phyloP scores from a whole-genome alignment of 2,329 filamentous ascomycete genomes.

The Talaromyces albobiverticillius region DNA sequence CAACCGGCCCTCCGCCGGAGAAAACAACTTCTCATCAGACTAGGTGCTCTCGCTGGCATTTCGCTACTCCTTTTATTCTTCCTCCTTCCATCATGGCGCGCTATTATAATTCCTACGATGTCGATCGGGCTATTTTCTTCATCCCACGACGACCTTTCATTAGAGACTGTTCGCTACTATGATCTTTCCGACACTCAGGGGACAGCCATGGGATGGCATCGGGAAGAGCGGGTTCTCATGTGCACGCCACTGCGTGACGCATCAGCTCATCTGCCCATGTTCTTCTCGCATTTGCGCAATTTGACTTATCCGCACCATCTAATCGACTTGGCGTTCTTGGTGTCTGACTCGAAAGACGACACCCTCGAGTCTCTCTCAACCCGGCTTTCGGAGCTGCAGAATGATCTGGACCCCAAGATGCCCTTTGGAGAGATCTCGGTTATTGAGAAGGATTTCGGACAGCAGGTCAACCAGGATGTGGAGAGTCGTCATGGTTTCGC shows the following conservation, averaged over 20 bases:
- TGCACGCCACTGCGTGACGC: constrained; percentile 94
- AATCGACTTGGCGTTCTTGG: constrained; percentile 93
- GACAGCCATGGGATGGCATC: constrained; percentile 89
- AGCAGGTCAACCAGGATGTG: constrained; percentile 95
- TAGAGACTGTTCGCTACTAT: constrained; percentile 96
- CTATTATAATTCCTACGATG: constrained; percentile 58
- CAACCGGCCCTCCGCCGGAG: constrained; percentile 71
- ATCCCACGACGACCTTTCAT: constrained; percentile 64
- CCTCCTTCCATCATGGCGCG: constrained; percentile 71
- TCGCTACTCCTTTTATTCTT: constrained; percentile 64
- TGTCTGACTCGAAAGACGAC: constrained; percentile 94
- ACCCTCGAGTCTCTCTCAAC: constrained; percentile 74
- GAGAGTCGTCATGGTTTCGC: constrained; percentile 97
- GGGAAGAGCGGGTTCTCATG: constrained; percentile 89
- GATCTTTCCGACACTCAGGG: constrained; percentile 90
- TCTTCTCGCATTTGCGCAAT: constrained; percentile 95
- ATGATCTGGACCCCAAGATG: constrained; percentile 72
- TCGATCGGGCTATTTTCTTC: constrained; percentile 69
- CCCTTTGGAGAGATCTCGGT: constrained; percentile 95
- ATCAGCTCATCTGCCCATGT: constrained; percentile 89
- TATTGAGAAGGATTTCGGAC: constrained; percentile 97
- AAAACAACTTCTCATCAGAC: constrained; percentile 67
- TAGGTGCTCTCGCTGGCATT: constrained; percentile 57
- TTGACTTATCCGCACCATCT: constrained; percentile 96
- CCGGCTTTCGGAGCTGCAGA: constrained; percentile 75